These are phyloP conservation scores for Ophiocordyceps camponoti-saundersi DNA, from an alignment of 2,329 filamentous ascomycete genomes.

Conservation along the genomic window DNA sequence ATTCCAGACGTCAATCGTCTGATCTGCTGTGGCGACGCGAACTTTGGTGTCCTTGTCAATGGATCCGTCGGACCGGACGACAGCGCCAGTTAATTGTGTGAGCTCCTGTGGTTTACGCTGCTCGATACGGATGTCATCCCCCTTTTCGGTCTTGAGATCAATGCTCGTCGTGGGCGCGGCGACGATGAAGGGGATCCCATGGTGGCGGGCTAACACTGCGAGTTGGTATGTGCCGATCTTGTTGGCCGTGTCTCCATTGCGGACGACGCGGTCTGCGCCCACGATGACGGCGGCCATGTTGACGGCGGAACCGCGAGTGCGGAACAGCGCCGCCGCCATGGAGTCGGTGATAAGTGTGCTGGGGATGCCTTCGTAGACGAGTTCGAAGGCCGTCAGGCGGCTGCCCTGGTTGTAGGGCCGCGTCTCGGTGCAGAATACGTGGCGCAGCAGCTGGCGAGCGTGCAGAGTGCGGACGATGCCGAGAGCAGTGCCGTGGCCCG, in stretches of 20 bases:
- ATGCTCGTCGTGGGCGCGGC: conserved; percentile 91
- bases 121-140: conserved; percentile 75
- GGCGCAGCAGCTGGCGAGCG: conserved; percentile 46
- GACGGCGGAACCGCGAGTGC: conserved; percentile 38
- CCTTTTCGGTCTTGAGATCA: conserved; percentile 64
- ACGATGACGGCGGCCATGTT: conserved; percentile 80
- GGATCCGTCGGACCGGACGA: conserved; percentile 43
- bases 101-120: conserved; percentile 70
- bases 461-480: conserved; percentile 82
- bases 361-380: conserved; percentile 86
- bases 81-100: conserved; percentile 66
- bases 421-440: conserved; percentile 93
- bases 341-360: conserved; percentile 88
- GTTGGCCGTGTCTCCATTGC: conserved; percentile 95
- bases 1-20: conserved; percentile 81
- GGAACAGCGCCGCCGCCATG: conserved; percentile 81
- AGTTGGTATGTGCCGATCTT: conserved; percentile 94
- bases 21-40: conserved; percentile 63
- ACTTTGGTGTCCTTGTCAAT: conserved; percentile 47
- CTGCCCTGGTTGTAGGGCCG: conserved; percentile 96
- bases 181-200: conserved; percentile 86
- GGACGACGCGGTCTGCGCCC: conserved; percentile 84
- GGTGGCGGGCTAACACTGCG: conserved; percentile 74
- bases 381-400: conserved; percentile 83
- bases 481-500: conserved; percentile 90